These are phyloP conservation scores for Silene conica DNA, from an alignment of 148 eudicot genomes.

Conservation along the genomic window DNA sequence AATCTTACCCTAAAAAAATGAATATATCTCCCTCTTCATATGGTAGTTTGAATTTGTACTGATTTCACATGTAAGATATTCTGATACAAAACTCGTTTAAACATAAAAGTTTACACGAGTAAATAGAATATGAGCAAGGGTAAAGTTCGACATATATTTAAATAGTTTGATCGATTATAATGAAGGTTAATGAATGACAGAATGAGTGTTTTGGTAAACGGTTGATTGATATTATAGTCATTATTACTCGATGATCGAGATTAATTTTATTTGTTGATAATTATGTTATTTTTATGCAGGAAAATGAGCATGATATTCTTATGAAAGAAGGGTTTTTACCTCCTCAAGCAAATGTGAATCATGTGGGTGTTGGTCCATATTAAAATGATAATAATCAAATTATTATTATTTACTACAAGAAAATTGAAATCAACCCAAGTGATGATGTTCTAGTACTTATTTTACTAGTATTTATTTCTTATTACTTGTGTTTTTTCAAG, in stretches of 20 bases:
- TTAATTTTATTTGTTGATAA: no score
- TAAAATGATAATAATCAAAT: slow-evolving; percentile 19
- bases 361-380: slow-evolving; percentile 78
- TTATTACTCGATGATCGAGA: neutral
- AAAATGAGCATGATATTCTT: slow-evolving; percentile 62
- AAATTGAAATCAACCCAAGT: slow-evolving; percentile 17
- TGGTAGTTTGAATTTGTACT: no score
- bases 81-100: neutral
- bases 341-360: slow-evolving; percentile 45
- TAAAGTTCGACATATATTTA: no score
- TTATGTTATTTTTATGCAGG: slow-evolving; percentile 40
- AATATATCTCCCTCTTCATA: no score
- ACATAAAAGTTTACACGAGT: no score
- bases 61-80: neutral
- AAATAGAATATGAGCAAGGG: neutral
- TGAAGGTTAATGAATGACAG: neutral
- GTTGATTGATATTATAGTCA: no score
- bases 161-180: neutral
- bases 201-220: no score
- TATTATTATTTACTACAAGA: slow-evolving; percentile 13
- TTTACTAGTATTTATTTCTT: slow-evolving; percentile 8
- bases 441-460: slow-evolving; percentile 10
- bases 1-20: no score
- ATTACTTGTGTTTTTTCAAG: slow-evolving; percentile 3
- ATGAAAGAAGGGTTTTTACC: slow-evolving; percentile 86